phyloP scores from a whole-genome alignment of 2,329 filamentous ascomycete species.

The Aspergillus hortae region DNA sequence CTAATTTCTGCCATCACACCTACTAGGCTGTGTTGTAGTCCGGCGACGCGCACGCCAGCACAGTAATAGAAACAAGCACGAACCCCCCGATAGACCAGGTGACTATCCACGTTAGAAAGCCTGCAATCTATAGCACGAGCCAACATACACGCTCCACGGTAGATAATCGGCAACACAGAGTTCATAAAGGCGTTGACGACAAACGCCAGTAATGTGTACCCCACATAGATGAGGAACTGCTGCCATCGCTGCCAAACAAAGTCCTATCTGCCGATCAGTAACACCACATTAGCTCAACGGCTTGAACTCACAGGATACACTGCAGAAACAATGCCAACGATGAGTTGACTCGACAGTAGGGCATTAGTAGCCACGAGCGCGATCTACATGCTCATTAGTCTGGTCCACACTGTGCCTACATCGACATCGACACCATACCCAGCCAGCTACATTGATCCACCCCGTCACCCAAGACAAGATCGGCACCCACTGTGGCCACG shows the following conservation, averaged over 20 bases:
- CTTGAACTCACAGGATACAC: conserved; percentile 46
- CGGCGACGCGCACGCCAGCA: conserved; percentile 63
- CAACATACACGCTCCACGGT: conserved; percentile 55
- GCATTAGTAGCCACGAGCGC: conserved; percentile 65
- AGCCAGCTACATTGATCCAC: conserved; percentile 66
- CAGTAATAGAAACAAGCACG: conserved; percentile 64
- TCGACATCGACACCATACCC: conserved; percentile 45
- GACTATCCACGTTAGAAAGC: conserved; percentile 32
- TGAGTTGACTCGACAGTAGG: conserved; percentile 63
- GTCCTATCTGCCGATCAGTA: conserved; percentile 12
- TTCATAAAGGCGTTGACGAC: conserved; percentile 64
- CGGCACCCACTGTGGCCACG: conserved; percentile 58
- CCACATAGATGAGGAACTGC: conserved; percentile 69
- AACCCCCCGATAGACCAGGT: conserved; percentile 69
- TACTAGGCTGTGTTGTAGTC: conserved; percentile 62
- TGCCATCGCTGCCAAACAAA: conserved; percentile 63
- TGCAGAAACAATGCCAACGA: conserved; percentile 62
- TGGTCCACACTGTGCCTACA: not conserved
- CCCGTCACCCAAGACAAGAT: conserved; percentile 66
- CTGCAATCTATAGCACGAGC: not conserved
- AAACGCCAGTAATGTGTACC: conserved; percentile 58
- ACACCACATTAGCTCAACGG: not conserved
- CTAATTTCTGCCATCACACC: conserved; percentile 21
- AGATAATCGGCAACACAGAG: conserved; percentile 59
- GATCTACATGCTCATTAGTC: conserved; percentile 26